Evolutionary conservation across 805 yeast species (phyloP).

Genomic region (Pichia pseudocactophila): DNA sequence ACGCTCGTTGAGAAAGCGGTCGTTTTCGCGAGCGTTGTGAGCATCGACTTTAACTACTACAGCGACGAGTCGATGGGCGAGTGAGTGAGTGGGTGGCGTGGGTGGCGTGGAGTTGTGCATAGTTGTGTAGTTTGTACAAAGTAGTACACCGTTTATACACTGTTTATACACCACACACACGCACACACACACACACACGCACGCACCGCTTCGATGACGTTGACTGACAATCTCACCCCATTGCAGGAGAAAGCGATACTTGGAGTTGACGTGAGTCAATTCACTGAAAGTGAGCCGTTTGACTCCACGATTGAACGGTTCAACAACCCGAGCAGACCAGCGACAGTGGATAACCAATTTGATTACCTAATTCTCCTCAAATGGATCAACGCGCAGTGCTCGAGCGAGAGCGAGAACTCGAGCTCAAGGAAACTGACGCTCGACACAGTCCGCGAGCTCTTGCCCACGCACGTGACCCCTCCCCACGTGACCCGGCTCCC

Average conservation of each 20-base stretch:
- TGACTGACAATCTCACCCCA: slow-evolving; percentile 8
- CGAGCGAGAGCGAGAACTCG: no score
- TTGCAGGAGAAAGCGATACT: slow-evolving; percentile 11
- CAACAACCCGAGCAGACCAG: slow-evolving; percentile 1
- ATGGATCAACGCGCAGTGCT: no score
- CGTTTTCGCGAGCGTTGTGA: slow-evolving; percentile 73
- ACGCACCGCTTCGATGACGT: not conserved
- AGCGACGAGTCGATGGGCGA: slow-evolving; percentile 28
- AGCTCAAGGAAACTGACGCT: no score
- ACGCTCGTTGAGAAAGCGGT: slow-evolving; percentile 78
- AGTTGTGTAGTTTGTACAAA: no score
- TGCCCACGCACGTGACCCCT: no score
- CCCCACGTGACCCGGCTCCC: no score
- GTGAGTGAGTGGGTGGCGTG: no score
- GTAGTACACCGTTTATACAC: no score
- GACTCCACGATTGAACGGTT: slow-evolving; percentile 8
- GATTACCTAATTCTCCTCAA: slow-evolving; percentile 1
- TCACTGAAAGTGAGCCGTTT: not conserved
- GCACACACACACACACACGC: no score
- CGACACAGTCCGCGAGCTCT: no score
- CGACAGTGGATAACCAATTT: slow-evolving; percentile 3
- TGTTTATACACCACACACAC: no score
- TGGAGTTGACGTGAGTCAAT: slow-evolving; percentile 4
- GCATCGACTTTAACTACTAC: slow-evolving; percentile 90
- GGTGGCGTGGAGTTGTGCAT: no score